Evolutionary conservation across 768 basidiomycete genomes (phyloP).

Genomic region (Auriscalpium vulgare): DNA sequence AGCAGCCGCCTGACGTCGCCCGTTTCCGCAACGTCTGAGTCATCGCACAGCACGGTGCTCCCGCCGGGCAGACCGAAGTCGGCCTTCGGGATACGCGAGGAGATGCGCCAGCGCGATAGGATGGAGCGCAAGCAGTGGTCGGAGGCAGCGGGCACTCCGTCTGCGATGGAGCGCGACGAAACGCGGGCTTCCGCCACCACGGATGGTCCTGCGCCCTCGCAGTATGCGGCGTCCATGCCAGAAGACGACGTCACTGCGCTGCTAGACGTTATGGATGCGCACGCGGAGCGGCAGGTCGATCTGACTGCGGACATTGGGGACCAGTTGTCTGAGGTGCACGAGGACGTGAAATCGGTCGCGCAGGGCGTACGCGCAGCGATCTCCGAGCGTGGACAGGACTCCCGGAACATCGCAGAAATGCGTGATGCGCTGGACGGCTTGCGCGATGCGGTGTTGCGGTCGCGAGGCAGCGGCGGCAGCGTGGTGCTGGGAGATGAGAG

Average conservation of each 20-base stretch:
- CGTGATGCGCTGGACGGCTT: slow-evolving; percentile 4
- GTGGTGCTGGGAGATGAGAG: not conserved
- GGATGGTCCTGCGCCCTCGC: slow-evolving; percentile 4
- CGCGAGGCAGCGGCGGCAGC: not conserved
- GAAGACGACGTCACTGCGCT: slow-evolving; percentile 3
- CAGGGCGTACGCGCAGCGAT: slow-evolving; percentile 4
- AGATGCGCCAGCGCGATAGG: slow-evolving; percentile 6
- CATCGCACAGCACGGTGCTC: not conserved
- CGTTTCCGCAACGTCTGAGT: slow-evolving; percentile 6
- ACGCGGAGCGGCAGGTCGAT: slow-evolving; percentile 14
- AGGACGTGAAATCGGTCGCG: slow-evolving; percentile 4
- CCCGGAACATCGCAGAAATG: slow-evolving; percentile 12
- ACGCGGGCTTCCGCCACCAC: not conserved
- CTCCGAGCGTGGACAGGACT: slow-evolving; percentile 7
- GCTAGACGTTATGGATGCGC: slow-evolving; percentile 11
- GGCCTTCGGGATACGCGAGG: slow-evolving; percentile 14
- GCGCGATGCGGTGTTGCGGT: not conserved
- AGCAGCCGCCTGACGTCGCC: slow-evolving; percentile 7
- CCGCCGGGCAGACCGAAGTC: slow-evolving; percentile 9
- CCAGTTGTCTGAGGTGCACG: slow-evolving; percentile 5
- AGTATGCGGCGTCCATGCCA: not conserved
- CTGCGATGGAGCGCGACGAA: slow-evolving; percentile 1
- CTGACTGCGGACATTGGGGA: slow-evolving; percentile 6
- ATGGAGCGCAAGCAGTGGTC: not conserved
- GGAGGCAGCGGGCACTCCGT: not conserved